Evolutionary conservation across 2,329 filamentous ascomycete species (phyloP).

Genomic region (Neopestalotiopsis sp.): DNA sequence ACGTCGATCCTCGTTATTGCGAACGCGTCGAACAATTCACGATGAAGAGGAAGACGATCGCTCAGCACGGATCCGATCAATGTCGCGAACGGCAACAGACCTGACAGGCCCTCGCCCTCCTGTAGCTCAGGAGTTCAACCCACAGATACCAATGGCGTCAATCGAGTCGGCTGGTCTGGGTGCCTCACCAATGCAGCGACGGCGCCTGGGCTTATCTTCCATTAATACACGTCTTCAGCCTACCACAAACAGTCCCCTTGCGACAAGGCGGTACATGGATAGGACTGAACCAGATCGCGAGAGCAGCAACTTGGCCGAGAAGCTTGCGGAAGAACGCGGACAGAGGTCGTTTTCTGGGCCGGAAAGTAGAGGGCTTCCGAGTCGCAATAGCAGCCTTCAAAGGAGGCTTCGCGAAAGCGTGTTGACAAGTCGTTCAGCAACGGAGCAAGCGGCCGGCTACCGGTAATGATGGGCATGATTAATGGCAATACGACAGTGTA

Average conservation of each 20-base stretch:
- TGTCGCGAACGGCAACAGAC: slow-evolving; percentile 64
- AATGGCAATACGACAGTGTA: slow-evolving; percentile 33
- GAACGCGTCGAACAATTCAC: slow-evolving; percentile 50
- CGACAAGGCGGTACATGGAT: slow-evolving; percentile 54
- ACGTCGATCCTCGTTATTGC: slow-evolving; percentile 49
- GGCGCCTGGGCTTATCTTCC: slow-evolving; percentile 56
- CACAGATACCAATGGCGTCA: slow-evolving; percentile 40
- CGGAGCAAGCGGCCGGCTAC: slow-evolving; percentile 47
- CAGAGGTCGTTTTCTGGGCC: slow-evolving; percentile 52
- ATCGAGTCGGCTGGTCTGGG: slow-evolving; percentile 39
- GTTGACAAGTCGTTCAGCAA: slow-evolving; percentile 44
- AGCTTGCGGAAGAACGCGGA: slow-evolving; percentile 44
- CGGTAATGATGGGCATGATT: slow-evolving; percentile 44
- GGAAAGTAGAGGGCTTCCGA: slow-evolving; percentile 43
- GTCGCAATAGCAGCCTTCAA: slow-evolving; percentile 52
- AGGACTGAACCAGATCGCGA: slow-evolving; percentile 48
- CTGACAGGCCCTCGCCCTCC: slow-evolving; percentile 42
- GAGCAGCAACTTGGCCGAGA: slow-evolving; percentile 40
- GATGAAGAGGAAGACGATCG: slow-evolving; percentile 54
- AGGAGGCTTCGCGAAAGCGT: slow-evolving; percentile 48
- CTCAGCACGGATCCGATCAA: slow-evolving; percentile 52
- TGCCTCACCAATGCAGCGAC: slow-evolving; percentile 56
- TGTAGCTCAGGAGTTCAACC: slow-evolving; percentile 44
- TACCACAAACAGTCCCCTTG: slow-evolving; percentile 39
- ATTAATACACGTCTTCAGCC: slow-evolving; percentile 51